Base-by-base conservation (phyloP, 257 asterid genomes). In the Rhazya stricta region DNA sequence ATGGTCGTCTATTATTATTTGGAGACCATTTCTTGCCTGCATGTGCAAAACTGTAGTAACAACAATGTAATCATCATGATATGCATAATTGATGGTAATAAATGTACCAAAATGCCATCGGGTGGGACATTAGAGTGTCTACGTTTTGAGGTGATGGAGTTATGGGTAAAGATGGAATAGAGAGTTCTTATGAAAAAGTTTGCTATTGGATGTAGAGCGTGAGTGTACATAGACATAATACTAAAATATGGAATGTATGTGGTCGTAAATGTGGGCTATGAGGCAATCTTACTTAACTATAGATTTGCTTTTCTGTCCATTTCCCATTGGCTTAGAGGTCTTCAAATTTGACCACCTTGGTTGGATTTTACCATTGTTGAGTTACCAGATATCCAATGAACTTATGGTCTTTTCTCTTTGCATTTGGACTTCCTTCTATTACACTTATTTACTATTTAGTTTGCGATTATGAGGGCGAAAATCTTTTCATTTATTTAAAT, bases 211-310 rank as follows among this genome's bases (percentile, higher is more conserved):
- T 13, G 19, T 9, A 2, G 3, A 2, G 29, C 19, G 53, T 0
- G 18, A 15, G 60, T 34, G 58, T 23, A 62, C 51, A 71, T 74
- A 76, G 79, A 84, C 80, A 5, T 46, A 69, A 58, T 21, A 27
- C 23, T 46, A 32, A 60, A 5, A 39, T 18, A 23, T 1, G 58
- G 36, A 11, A 82, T 85, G 93, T 42, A 86, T 82, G 5, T 72
- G 72, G 93, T 82, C 91, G 89, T 43, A 76, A 83, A 80, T 71
- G 54, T 46, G 79, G 85, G 85, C 11, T 13, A 72, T 21, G 84
- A 25, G 65, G 41, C 39, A 16, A 51, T 18, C n/a, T 13, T 51
- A n/a, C 57, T 1, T 0, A 16, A 16, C 13, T 51, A 3, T 43
- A 10, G 37, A 61, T 51, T 69, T 50, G 69, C 73, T n/a, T 68